These are phyloP conservation scores for Peronosclerospora sorghi DNA, from an alignment of 352 stramenopile genomes.

Conservation along the genomic window DNA sequence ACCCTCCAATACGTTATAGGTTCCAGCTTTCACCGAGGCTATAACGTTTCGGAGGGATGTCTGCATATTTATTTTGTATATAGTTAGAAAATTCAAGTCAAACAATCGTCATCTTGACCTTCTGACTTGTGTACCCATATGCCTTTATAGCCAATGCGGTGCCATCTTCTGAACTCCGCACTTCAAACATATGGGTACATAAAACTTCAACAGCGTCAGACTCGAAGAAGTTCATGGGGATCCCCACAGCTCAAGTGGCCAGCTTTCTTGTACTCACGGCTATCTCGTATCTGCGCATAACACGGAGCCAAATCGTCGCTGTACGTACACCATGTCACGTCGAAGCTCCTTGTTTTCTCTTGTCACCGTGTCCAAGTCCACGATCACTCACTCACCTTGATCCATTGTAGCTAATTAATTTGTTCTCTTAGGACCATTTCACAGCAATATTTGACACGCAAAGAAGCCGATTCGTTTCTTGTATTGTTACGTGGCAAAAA, in stretches of 20 bases:
- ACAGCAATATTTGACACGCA: conserved; percentile 74
- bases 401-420: not conserved
- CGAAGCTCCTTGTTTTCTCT: conserved; percentile 5
- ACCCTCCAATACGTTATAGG: too few species aligned
- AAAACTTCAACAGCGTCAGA: too few species aligned
- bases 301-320: conserved; percentile 65
- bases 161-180: conserved; percentile 22
- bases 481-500: conserved; percentile 60
- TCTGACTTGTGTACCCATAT: too few species aligned
- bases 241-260: conserved; percentile 39
- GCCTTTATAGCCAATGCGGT: too few species aligned
- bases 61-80: too few species aligned
- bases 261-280: conserved; percentile 82
- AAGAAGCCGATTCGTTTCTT: conserved; percentile 72
- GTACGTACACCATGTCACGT: conserved; percentile 9
- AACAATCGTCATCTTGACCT: too few species aligned
- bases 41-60: too few species aligned
- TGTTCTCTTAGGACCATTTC: not conserved
- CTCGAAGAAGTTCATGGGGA: conserved; percentile 78
- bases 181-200: too few species aligned
- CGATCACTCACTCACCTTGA: not conserved
- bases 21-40: too few species aligned
- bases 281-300: conserved; percentile 73
- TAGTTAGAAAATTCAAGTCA: too few species aligned
- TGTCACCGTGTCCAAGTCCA: conserved; percentile 21